Percentiles rank a stretch among this genome's conserved stretches.
Conservation (phyloP, 2,329 filamentous ascomycete genomes). For the Boeremia exigua region DNA sequence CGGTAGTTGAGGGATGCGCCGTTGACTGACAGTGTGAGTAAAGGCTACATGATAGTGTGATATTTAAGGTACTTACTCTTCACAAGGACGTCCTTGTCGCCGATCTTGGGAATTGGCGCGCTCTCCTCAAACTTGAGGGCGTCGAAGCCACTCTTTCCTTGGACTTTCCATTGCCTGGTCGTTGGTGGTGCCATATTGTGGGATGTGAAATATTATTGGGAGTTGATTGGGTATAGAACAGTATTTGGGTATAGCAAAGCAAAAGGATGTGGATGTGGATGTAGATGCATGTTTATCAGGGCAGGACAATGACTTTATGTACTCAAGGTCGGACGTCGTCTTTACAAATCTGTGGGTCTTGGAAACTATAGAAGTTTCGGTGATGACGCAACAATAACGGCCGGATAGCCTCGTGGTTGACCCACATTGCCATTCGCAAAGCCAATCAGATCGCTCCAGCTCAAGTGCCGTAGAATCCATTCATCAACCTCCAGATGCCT, state of each 20-base stretch:
- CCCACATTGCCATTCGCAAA: not conserved
- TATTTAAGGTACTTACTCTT: slow-evolving; percentile 53
- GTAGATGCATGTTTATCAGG: not conserved
- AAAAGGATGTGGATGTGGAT: not conserved
- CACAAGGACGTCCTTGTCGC: slow-evolving; percentile 75
- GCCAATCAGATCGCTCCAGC: not conserved
- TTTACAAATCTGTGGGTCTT: slow-evolving; percentile 22
- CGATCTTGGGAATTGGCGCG: slow-evolving; percentile 63
- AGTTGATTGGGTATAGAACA: not conserved
- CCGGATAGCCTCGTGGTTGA: slow-evolving; percentile 4
- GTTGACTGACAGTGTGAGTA: slow-evolving; percentile 48
- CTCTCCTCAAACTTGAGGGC: slow-evolving; percentile 62
- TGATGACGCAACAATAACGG: slow-evolving; percentile 32
- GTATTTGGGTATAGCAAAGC: not conserved
- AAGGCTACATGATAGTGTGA: not conserved
- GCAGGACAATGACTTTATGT: slow-evolving; percentile 14
- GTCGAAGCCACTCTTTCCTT: slow-evolving; percentile 64
- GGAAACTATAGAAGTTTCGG: not conserved
- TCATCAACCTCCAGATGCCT: slow-evolving; percentile 15
- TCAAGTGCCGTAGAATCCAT: slow-evolving; percentile 8
- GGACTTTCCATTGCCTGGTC: slow-evolving; percentile 64
- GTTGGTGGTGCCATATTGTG: slow-evolving; percentile 50
- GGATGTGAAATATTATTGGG: not conserved
- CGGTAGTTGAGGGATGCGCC: slow-evolving; percentile 58
- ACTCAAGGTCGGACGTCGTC: slow-evolving; percentile 7